Conservation (phyloP, 306 rosid species). For the Gastrolobium bilobum region DNA sequence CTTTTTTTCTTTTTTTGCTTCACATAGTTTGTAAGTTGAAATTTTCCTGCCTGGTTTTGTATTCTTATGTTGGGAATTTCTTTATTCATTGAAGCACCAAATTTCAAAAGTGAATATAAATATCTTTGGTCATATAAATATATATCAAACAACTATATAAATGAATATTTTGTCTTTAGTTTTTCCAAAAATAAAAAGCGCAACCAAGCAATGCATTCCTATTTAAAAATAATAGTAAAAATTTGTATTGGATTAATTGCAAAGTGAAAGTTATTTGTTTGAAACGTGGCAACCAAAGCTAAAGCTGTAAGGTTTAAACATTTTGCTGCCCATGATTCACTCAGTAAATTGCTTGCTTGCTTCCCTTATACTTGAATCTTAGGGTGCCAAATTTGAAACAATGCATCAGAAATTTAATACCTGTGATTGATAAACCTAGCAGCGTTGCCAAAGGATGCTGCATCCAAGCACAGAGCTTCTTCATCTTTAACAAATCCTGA, state of each 20-base stretch:
- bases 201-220: neutral
- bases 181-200: neutral
- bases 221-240: neutral
- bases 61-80: neutral
- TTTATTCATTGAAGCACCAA: neutral
- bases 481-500: constrained; percentile 61
- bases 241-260: constrained; percentile 3
- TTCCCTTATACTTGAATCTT: constrained; percentile 33
- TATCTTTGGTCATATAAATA: neutral
- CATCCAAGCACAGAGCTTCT: constrained; percentile 88
- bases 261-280: neutral
- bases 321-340: neutral
- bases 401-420: constrained; percentile 55
- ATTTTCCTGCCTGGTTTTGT: neutral
- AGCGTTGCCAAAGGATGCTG: constrained; percentile 80
- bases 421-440: constrained; percentile 96
- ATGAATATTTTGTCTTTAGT: constrained; percentile 15
- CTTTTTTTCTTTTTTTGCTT: no score
- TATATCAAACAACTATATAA: neutral
- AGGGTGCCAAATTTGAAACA: constrained; percentile 26
- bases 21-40: neutral
- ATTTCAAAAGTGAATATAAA: constrained; percentile 1
- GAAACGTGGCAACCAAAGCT: constrained; percentile 18
- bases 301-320: neutral
- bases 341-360: neutral